Evolutionary conservation across 352 stramenopile genomes (phyloP), one percentile per base, ranked within the genome.

Genomic region (Detonula confervacea): DNA sequence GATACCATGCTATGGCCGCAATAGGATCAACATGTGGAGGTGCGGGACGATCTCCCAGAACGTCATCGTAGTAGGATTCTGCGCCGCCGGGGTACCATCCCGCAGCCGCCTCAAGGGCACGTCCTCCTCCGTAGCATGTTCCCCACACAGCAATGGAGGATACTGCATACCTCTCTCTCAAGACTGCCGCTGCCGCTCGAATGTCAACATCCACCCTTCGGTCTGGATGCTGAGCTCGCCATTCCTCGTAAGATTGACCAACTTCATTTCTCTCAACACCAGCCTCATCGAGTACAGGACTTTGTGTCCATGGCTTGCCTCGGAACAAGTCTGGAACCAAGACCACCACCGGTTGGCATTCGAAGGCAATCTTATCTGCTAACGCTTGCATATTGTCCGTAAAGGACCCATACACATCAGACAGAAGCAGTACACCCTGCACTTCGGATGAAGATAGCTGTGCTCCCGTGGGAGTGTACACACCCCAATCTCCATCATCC

Each of bases 351-450:
- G 89, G 89, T 73, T 94, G 89, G 75, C 89, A 94, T 60, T 94
- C 89, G 56, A 92, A 94, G 6, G 89, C 89, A 80, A 94, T 92
- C 60, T 92, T 94, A 74, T 92, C 89, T 2, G 87, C 87, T 22
- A 94, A 65, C 5, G 78, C 68, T 57, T 73, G 80, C 7, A 80
- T 92, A 71, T 91, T 85, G 9, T 92, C 79, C 0, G 79, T 84
- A 65, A 89, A 91, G 12, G 83, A 47, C 54, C 89, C 89, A 61
- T 90, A 87, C 1, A 94, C 87, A 77, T 94, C 89, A 27, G 77
- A 89, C 2, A 94, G 61, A 14, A 94, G 56, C 22, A 94, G 61
- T 8, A 94, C 87, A 42, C 89, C 89, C 39, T 92, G 77, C 8
- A 94, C 86, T 83, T 94, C 85, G 7, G 77, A 30, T 20, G 87